phyloP scores from a whole-genome alignment of 2,329 filamentous ascomycete genomes.

The Fusarium pilosicola region DNA sequence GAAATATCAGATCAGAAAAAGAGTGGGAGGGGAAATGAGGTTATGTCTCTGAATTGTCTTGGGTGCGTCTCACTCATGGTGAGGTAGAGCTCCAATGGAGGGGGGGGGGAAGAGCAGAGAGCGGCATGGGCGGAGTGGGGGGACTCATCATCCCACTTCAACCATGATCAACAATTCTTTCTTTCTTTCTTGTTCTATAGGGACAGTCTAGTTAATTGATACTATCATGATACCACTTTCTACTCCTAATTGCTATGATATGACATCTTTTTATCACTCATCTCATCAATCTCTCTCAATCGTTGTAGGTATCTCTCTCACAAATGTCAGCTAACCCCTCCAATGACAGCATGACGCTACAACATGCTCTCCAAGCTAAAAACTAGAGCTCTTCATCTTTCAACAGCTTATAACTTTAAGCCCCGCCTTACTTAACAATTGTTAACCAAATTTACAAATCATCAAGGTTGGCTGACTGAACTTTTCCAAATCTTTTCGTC shows the following conservation, averaged over 20 bases:
- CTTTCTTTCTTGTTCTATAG: not conserved
- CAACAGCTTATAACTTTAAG: not conserved
- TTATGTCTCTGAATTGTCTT: slow-evolving; percentile 23
- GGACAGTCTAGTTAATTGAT: slow-evolving; percentile 2
- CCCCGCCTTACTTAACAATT: slow-evolving; percentile 6
- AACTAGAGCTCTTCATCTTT: slow-evolving; percentile 1
- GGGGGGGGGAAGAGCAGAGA: slow-evolving; percentile 23
- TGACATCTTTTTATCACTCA: not conserved
- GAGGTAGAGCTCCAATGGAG: slow-evolving; percentile 15
- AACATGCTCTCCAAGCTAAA: slow-evolving; percentile 22
- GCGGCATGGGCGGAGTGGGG: slow-evolving; percentile 30
- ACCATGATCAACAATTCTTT: not conserved
- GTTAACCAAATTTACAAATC: slow-evolving; percentile 30
- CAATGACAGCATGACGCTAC: slow-evolving; percentile 34
- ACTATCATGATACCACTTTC: slow-evolving; percentile 28
- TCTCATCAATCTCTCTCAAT: not conserved
- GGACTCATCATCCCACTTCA: slow-evolving; percentile 39
- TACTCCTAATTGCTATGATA: not conserved
- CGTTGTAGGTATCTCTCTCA: too few relatives aligned
- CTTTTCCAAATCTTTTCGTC: slow-evolving; percentile 24
- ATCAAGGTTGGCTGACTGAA: slow-evolving; percentile 28
- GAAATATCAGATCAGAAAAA: not conserved
- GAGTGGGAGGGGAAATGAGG: slow-evolving; percentile 32
- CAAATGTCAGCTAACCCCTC: slow-evolving; percentile 23
- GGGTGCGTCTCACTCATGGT: not conserved